phyloP scores from a whole-genome alignment of 176 grass and related monocot genomes.

The Lolium perenne region DNA sequence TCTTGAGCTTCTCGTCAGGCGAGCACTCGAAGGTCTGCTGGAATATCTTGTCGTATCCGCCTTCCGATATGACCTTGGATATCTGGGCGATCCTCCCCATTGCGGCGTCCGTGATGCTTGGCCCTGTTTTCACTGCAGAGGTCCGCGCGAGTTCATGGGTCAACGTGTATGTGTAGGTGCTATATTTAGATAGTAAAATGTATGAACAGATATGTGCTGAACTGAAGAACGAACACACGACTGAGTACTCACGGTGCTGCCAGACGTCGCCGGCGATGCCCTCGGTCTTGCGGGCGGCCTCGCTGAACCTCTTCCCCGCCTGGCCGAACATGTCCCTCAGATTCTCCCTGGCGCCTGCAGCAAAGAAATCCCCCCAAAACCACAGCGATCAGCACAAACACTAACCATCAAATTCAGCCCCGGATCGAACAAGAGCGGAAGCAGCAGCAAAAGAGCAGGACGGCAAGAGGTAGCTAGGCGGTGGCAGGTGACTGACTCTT shows the following conservation, averaged over 20 bases:
- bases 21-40: constrained; percentile 49
- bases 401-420: neutral
- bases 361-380: neutral
- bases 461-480: neutral
- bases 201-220: neutral
- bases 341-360: constrained; percentile 47
- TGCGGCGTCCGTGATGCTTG: constrained; percentile 49
- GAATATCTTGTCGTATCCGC: constrained; percentile 66
- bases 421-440: neutral
- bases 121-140: constrained; percentile 56
- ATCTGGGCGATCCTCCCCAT: constrained; percentile 60
- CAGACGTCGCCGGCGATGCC: constrained; percentile 66
- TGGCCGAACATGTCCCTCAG: constrained; percentile 48
- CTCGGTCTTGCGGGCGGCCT: constrained; percentile 61
- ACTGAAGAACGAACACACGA: too few relatives aligned
- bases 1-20: constrained; percentile 62
- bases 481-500: constrained; percentile 59
- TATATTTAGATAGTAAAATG: neutral
- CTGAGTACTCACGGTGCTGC: constrained; percentile 52
- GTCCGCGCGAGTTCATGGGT: neutral
- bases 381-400: neutral
- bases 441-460: neutral
- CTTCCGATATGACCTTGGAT: constrained; percentile 62
- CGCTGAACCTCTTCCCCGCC: constrained; percentile 58
- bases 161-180: neutral